Percentiles rank a stretch among this genome's conserved stretches.
These are phyloP conservation scores for Pyrenochaeta sp. DNA, from an alignment of 2,329 filamentous ascomycete species.

Conservation along the genomic window DNA sequence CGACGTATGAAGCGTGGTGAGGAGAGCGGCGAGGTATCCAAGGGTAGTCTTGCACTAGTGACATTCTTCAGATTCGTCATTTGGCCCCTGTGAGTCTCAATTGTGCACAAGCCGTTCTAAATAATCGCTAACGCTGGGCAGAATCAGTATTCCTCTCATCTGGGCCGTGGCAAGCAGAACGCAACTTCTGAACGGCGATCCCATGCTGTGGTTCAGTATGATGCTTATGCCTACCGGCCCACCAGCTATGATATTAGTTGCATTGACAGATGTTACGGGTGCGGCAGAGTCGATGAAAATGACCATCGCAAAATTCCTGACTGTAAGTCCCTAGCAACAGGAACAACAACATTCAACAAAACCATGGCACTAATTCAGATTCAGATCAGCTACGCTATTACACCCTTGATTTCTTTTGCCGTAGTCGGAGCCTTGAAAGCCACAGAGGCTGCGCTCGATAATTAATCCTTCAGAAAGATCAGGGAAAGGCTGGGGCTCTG, in stretches of 20 bases:
- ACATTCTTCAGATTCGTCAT: constrained; percentile 65
- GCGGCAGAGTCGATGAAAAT: constrained; percentile 57
- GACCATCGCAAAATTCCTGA: constrained; percentile 61
- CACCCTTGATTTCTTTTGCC: constrained; percentile 53
- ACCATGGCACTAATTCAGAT: too few relatives aligned
- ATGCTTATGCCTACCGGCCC: constrained; percentile 67
- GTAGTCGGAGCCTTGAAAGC: constrained; percentile 55
- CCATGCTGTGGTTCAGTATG: constrained; percentile 71
- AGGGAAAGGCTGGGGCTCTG: too few relatives aligned
- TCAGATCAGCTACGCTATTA: constrained; percentile 53
- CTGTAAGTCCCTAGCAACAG: constrained; percentile 42
- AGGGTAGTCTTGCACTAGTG: constrained; percentile 60
- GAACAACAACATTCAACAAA: too few relatives aligned
- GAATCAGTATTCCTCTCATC: constrained; percentile 61
- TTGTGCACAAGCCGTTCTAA: background rate
- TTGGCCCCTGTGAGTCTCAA: constrained; percentile 58
- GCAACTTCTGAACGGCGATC: constrained; percentile 61
- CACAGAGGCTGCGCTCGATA: constrained; percentile 17
- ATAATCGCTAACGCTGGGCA: constrained; percentile 11
- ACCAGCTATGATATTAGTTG: constrained; percentile 62
- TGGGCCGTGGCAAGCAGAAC: constrained; percentile 64
- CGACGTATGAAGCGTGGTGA: constrained; percentile 55
- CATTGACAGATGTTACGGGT: constrained; percentile 59
- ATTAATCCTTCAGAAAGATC: too few relatives aligned
- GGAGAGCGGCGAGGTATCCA: constrained; percentile 55